Conservation (phyloP, 495 filamentous ascomycete species). For the Tetracladium marchalianum region DNA sequence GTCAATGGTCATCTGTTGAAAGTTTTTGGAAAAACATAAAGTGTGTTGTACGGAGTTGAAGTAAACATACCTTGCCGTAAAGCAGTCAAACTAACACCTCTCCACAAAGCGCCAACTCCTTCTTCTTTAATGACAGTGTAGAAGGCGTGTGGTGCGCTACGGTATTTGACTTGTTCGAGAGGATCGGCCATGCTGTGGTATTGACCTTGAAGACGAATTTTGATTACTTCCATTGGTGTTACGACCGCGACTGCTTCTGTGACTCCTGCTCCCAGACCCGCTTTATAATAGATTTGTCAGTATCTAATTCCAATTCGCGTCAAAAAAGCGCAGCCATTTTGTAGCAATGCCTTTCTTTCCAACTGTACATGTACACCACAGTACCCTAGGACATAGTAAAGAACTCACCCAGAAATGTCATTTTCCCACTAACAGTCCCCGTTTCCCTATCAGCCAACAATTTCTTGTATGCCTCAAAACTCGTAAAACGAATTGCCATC, state of each 20-base stretch:
- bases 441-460: conserved; percentile 62
- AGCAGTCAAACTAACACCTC: conserved; percentile 87
- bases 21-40: background rate
- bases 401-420: conserved; percentile 68
- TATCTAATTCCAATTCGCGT: background rate
- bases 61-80: conserved; percentile 61
- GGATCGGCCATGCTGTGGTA: conserved; percentile 92
- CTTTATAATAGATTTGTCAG: conserved; percentile 26
- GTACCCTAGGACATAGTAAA: background rate
- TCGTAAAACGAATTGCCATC: conserved; percentile 99
- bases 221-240: conserved; percentile 97
- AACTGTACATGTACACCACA: background rate
- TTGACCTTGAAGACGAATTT: conserved; percentile 95
- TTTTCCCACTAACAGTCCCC: conserved; percentile 56
- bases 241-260: conserved; percentile 95
- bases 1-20: background rate
- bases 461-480: conserved; percentile 92
- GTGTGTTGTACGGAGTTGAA: background rate
- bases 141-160: conserved; percentile 90
- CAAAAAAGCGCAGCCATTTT: background rate
- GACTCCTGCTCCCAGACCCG: conserved; percentile 84
- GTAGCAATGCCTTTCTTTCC: too few relatives aligned
- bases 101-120: conserved; percentile 76
- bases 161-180: conserved; percentile 87
- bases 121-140: conserved; percentile 91